These are phyloP conservation scores for Xylaria telfairii DNA, from an alignment of 495 filamentous ascomycete genomes.

Conservation along the genomic window DNA sequence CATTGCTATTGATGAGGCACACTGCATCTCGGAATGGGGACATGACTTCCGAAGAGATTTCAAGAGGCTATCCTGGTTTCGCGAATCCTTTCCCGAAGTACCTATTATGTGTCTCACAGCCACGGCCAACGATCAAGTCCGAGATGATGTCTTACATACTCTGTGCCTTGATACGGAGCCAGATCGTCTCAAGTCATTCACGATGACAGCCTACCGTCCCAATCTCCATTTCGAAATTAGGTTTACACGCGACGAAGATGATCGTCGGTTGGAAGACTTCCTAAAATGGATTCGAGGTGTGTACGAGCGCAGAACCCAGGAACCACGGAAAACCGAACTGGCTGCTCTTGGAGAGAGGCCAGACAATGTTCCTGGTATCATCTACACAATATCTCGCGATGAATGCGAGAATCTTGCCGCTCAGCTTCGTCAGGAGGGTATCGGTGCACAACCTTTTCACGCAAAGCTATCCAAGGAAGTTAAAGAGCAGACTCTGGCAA, in stretches of 20 bases:
- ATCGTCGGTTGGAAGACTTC: conserved; percentile 72
- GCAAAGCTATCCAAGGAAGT: conserved; percentile 65
- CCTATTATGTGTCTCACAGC: conserved; percentile 92
- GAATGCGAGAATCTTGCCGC: conserved; percentile 78
- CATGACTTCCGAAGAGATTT: conserved; percentile 97
- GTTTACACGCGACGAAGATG: conserved; percentile 77
- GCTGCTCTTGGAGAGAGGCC: conserved; percentile 55
- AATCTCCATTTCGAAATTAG: conserved; percentile 94
- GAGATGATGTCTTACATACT: conserved; percentile 77
- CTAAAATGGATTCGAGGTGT: conserved; percentile 74
- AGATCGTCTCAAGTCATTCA: conserved; percentile 70
- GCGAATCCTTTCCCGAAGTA: conserved; percentile 75
- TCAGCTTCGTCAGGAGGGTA: conserved; percentile 62
- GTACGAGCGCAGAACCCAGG: conserved; percentile 64
- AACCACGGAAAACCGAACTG: conserved; percentile 57
- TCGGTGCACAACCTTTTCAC: conserved; percentile 75
- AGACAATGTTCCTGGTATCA: conserved; percentile 78
- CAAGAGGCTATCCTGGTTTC: conserved; percentile 88
- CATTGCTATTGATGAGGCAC: conserved; percentile 91
- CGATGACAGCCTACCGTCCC: conserved; percentile 76
- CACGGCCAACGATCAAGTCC: conserved; percentile 81
- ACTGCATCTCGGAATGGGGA: conserved; percentile 98
- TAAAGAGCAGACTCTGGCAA: conserved; percentile 67
- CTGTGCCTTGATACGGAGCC: conserved; percentile 66
- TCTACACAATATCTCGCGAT: conserved; percentile 82